These are phyloP conservation scores for Salix dunnii DNA, from an alignment of 345 rosid genomes.

Conservation along the genomic window DNA sequence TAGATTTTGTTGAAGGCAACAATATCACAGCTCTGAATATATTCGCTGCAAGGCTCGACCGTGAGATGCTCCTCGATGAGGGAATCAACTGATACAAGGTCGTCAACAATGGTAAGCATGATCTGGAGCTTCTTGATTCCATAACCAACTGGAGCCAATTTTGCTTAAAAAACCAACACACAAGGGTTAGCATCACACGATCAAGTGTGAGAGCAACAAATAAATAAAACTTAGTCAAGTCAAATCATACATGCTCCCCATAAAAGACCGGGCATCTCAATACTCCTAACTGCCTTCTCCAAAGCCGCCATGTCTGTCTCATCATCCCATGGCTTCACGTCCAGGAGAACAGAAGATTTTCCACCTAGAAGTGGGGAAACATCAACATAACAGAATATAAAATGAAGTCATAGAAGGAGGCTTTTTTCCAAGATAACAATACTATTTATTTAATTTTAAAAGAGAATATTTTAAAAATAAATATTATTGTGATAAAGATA, in stretches of 20 bases:
- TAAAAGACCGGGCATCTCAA: constrained; percentile 78
- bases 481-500: too few relatives aligned
- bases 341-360: constrained; percentile 86
- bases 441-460: too few relatives aligned
- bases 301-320: constrained; percentile 98
- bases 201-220: background rate
- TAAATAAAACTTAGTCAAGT: background rate
- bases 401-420: background rate
- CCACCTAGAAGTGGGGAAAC: constrained; percentile 50
- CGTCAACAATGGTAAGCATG: constrained; percentile 89
- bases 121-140: constrained; percentile 89
- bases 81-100: constrained; percentile 80
- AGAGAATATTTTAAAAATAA: too few relatives aligned
- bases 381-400: background rate
- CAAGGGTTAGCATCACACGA: background rate
- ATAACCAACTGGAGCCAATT: constrained; percentile 77
- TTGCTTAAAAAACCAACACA: constrained; percentile 43
- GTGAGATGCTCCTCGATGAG: constrained; percentile 76
- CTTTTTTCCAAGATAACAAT: too few relatives aligned
- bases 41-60: constrained; percentile 68
- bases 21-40: constrained; percentile 89
- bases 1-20: constrained; percentile 95
- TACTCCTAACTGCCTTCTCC: constrained; percentile 61
- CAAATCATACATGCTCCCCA: constrained; percentile 90
- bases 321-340: constrained; percentile 95